phyloP scores from a whole-genome alignment of 345 rosid genomes.

The Capsella bursapastoris region DNA sequence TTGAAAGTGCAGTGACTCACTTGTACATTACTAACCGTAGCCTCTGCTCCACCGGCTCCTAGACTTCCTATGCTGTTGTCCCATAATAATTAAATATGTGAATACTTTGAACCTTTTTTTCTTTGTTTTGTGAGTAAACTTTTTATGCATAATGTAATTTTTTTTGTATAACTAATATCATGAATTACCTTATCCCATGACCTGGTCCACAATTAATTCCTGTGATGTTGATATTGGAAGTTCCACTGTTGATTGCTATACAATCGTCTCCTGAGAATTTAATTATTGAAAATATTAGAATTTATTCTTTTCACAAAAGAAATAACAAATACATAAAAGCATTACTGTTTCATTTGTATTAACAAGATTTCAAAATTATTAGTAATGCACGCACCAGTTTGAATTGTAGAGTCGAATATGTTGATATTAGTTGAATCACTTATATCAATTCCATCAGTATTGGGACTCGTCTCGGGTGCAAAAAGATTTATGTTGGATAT shows the following conservation, averaged over 20 bases:
- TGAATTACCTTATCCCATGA: slow-evolving; percentile 43
- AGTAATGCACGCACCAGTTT: slow-evolving; percentile 10
- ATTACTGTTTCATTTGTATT: too few relatives aligned
- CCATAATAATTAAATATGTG: neutral
- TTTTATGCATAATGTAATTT: neutral
- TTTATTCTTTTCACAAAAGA: neutral
- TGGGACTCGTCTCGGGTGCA: slow-evolving; percentile 35
- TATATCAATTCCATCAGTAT: slow-evolving; percentile 37
- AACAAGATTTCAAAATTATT: too few relatives aligned
- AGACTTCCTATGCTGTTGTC: slow-evolving; percentile 40
- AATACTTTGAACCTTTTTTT: neutral
- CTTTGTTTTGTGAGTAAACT: neutral
- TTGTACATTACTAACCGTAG: slow-evolving; percentile 33
- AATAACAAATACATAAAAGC: neutral
- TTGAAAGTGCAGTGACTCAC: slow-evolving; percentile 36
- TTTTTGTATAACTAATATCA: neutral
- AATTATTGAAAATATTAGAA: neutral
- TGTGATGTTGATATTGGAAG: slow-evolving; percentile 35
- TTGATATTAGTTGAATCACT: slow-evolving; percentile 8
- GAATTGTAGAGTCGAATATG: slow-evolving; percentile 30
- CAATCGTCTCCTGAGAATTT: slow-evolving; percentile 37
- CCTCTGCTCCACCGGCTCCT: slow-evolving; percentile 17
- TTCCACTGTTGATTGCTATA: slow-evolving; percentile 39
- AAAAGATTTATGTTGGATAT: slow-evolving; percentile 28
- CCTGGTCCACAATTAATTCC: slow-evolving; percentile 41